Evolutionary conservation across 495 filamentous ascomycete genomes (phyloP).

Genomic region (Beverwykella pulmonaria): DNA sequence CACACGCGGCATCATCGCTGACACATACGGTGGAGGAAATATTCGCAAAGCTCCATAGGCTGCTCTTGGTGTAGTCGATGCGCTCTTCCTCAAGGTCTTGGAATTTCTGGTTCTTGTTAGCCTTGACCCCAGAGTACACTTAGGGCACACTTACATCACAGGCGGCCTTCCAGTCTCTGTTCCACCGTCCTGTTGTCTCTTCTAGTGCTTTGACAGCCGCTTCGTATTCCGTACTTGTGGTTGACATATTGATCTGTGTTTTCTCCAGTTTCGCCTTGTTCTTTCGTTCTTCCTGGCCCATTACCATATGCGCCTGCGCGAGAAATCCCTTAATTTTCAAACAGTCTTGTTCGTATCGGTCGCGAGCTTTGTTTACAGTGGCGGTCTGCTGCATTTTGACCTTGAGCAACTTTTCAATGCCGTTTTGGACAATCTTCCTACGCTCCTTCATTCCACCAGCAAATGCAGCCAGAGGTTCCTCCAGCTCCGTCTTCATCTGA

Average conservation of each 20-base stretch:
- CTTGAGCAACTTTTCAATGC: slow-evolving; percentile 91
- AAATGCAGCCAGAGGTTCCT: slow-evolving; percentile 91
- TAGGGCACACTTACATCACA: slow-evolving; percentile 66
- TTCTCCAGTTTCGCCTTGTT: slow-evolving; percentile 99
- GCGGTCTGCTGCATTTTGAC: slow-evolving; percentile 89
- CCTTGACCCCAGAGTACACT: neutral
- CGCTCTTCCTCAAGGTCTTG: slow-evolving; percentile 98
- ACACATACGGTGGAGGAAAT: slow-evolving; percentile 98
- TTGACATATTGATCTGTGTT: slow-evolving; percentile 91
- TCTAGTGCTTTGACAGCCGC: slow-evolving; percentile 88
- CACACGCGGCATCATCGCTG: slow-evolving; percentile 93
- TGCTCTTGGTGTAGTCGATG: slow-evolving; percentile 94
- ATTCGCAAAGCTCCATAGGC: slow-evolving; percentile 96
- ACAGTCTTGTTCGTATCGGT: slow-evolving; percentile 95
- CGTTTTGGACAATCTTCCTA: slow-evolving; percentile 90
- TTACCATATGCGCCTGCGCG: slow-evolving; percentile 99
- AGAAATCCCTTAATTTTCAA: slow-evolving; percentile 98
- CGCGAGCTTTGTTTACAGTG: slow-evolving; percentile 90
- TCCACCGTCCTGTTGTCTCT: slow-evolving; percentile 95
- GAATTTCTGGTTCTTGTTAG: slow-evolving; percentile 70
- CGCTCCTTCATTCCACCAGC: slow-evolving; percentile 92
- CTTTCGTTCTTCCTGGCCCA: slow-evolving; percentile 98
- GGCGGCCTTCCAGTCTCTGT: slow-evolving; percentile 94
- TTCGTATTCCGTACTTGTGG: slow-evolving; percentile 91
- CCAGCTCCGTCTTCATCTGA: slow-evolving; percentile 97